Percentiles rank a stretch among this genome's conserved stretches.
Evolutionary conservation across 306 rosid genomes (phyloP).

Genomic region (Malus orientalis): DNA sequence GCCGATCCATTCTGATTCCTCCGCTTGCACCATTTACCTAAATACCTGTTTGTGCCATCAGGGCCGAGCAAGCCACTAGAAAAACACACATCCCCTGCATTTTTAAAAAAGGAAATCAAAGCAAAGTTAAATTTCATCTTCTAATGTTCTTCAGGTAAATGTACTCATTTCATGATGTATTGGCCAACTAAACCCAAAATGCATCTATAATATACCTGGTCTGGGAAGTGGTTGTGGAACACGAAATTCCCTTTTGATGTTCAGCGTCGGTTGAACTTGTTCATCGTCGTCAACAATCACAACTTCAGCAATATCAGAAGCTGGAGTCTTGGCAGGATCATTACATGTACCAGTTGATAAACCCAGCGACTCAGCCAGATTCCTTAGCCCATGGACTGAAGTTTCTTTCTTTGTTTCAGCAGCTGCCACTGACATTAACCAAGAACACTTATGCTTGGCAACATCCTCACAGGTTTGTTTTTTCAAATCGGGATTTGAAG

Average conservation of each 20-base stretch:
- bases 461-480: constrained; percentile 5
- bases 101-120: constrained; percentile 7
- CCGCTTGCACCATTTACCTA: constrained; percentile 95
- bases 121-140: neutral
- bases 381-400: constrained; percentile 15
- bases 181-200: constrained; percentile 16
- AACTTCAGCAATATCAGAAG: constrained; percentile 39
- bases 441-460: constrained; percentile 17
- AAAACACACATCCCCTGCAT: constrained; percentile 45
- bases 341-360: constrained; percentile 20
- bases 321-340: constrained; percentile 22
- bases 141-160: neutral
- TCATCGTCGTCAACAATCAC: constrained; percentile 30
- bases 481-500: constrained; percentile 14
- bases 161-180: neutral
- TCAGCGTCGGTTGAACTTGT: constrained; percentile 40
- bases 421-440: constrained; percentile 18
- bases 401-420: constrained; percentile 22
- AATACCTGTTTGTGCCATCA: constrained; percentile 68
- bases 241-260: constrained; percentile 52
- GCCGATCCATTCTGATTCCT: constrained; percentile 28
- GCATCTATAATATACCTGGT: constrained; percentile 45
- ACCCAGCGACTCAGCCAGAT: constrained; percentile 17
- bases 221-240: constrained; percentile 29
- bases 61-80: constrained; percentile 90